Evolutionary conservation across 169 alveolate genomes (phyloP), one percentile per base, ranked within the genome.

Genomic region (Eimeria necatrix): DNA sequence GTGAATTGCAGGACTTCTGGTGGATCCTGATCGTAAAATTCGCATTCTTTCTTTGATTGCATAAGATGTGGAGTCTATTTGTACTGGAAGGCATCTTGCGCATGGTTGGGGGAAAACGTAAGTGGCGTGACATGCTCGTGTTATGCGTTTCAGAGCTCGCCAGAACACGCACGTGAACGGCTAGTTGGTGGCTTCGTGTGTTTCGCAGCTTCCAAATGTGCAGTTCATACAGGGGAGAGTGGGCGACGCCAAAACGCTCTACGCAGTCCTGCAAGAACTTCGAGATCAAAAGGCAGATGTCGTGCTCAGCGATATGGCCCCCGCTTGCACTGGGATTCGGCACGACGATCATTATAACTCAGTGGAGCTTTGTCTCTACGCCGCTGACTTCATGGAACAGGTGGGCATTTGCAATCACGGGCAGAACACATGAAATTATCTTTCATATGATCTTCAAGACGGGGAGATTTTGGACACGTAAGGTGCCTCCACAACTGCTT

Each of bases 201-300:
- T 22, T 51, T 12, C 49, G 49, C 92, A 94, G 96, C 87, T 94
- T 18, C 90, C 93, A 6, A 53, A 61, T 56, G 86, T 71, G 86
- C 78, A 76, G 60, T 95, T 95, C 86, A 89, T 95, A 74, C 96
- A 81, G 26, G 94, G 95, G 68, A 51, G 93, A 59, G 95, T 95
- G 20, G 93, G 96, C 48, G 78, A 87, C n/a, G 76, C 94, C 10
- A 56, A 49, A 46, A 85, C 93, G 52, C 91, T 94, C 64, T 89
- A 93, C 53, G 81, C 93, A 70, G 86, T 90, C 64, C 94, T 78
- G 73, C 85, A 81, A n/a, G 95, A 71, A 71, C 95, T 96, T 56
- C 96, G 96, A 0, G 96, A 89, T 51, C 83, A 71, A 49, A 91
- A 78, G 81, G 97, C 96, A 8, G 97, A 96, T 89, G 95, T 96